Evolutionary conservation across 1,284 basidiomycete genomes (phyloP), one percentile per base, ranked within the genome.

Genomic region (Austroboletus novae-zelandiae): DNA sequence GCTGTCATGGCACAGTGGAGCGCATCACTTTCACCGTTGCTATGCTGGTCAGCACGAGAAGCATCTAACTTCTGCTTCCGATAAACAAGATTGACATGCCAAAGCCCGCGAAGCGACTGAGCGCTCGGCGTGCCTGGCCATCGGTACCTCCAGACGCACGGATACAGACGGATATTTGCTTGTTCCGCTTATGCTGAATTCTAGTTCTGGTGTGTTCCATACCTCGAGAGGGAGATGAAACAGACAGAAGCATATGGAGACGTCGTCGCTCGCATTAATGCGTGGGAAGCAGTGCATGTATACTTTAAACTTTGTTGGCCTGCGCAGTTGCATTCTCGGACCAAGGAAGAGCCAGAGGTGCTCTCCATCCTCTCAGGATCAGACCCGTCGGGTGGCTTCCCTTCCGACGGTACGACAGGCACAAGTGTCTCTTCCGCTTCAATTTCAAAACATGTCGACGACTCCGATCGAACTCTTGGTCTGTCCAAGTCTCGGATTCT

Each of bases 321-420:
- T 35, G 34, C 17, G 27, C 46, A 17, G 20, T 35, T 23, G 4
- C 15, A 4, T 20, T n/a, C 31, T 40, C 31, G 25, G 3, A 20
- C 11, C n/a, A 29, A 36, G 8, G 8, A 23, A 23, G 27, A 17
- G 11, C 20, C 6, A 27, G n/a, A 11, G 29, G 14, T 3, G 23
- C 51, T 41, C 39, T 15, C 30, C 30, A 37, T 39, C 20, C 20
- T 23, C 20, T 46, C 29, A 17, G 30, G 20, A 14, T 23, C 5
- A 30, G 14, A 14, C 3, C 37, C 35, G 40, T 40, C 53, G 43
- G 34, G 50, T 17, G 4, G 56, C 20, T 58, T 25, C 45, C 56
- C 51, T 35, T 32, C 32, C n/a, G 23, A 37, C 31, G 32, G 23
- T 9, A 50, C 52, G 45, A 50, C 27, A 50, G 36, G 52, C 13